Evolutionary conservation across 345 rosid genomes (phyloP).

Genomic region (Eucalyptus tenuipes): DNA sequence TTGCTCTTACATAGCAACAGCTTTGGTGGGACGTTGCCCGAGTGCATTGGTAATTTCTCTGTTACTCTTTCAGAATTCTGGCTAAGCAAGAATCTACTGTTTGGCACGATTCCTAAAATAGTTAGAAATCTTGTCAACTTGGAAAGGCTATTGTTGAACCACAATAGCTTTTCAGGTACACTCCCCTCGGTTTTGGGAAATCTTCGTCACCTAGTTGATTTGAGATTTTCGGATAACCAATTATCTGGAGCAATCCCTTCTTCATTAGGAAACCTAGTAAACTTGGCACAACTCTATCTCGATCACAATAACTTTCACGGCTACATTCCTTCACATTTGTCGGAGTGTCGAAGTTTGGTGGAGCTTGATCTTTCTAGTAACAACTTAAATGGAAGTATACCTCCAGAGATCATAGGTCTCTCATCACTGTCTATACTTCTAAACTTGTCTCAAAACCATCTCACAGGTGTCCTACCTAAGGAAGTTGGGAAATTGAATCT

Average conservation of each 20-base stretch:
- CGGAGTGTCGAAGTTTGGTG: background rate
- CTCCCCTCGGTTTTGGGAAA: conserved; percentile 4
- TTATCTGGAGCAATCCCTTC: conserved; percentile 2
- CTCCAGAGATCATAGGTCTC: background rate
- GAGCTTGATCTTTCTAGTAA: background rate
- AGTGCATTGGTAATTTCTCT: background rate
- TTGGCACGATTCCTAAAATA: background rate
- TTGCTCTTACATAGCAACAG: fast-evolving
- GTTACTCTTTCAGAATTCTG: fast-evolving
- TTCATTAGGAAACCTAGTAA: conserved; percentile 2
- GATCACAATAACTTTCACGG: conserved; percentile 1
- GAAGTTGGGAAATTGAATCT: background rate
- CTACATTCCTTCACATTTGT: conserved; percentile 1
- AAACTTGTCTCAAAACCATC: conserved; percentile 3
- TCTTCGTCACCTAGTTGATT: background rate
- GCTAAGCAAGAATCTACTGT: fast-evolving
- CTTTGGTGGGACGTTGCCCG: background rate
- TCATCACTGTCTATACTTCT: background rate
- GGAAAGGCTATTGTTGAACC: background rate
- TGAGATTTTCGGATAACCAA: background rate
- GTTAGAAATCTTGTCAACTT: background rate
- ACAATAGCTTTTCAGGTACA: background rate
- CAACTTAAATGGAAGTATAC: conserved; percentile 13
- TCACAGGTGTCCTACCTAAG: background rate
- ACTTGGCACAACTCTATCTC: background rate